Base-by-base conservation (phyloP, 441 rosid species). In the Erysimum pusillum region DNA sequence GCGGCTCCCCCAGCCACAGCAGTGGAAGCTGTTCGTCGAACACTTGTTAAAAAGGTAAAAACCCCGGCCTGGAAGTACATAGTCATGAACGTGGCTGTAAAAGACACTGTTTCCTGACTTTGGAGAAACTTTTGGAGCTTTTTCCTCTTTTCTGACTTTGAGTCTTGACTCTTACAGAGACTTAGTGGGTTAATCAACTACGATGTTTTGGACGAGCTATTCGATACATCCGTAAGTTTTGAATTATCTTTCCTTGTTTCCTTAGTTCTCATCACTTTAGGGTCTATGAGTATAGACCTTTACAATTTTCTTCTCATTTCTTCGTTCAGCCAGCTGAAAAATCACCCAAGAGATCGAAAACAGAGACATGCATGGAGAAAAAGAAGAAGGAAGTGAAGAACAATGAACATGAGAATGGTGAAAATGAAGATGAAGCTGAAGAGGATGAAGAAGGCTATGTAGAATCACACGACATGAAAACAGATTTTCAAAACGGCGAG, bases 191-290 rank as follows among this genome's bases (percentile, higher is more conserved):
- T 84, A 74, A 87, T 91, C 85, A 91, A 93, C 83, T 81, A 80
- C 34, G 92, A 93, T 38, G 85, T 77, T 6, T 77, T 91, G 86
- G 88, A 84, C 59, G 83, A 89, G 75, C 92, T 93, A 62, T 88
- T 91, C 31, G 85, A 83, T 42, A 85, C 83, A 66, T 75, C 88
- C 7, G 94, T 92, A 83, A 44, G 93, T 76, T 68, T 69, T 8
- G 45, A 31, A 11, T 15, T 7, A 3, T 66, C 46, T 42, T 34
- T 42, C 74, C 9, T 35, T 52, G 31, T 12, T 59, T 12, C 49
- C 11, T 5, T 17, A 48, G 2, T 22, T n/a, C 52, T 71, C 31
- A 63, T 53, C 45, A 17, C 32, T 31, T 57, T 39, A 3, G 6
- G 12, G 64, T 48, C 39, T n/a, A 17, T 44, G 25, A 53, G 9